These are phyloP conservation scores for Nicotiana sylvestris DNA, from an alignment of 257 asterid species.

Conservation along the genomic window DNA sequence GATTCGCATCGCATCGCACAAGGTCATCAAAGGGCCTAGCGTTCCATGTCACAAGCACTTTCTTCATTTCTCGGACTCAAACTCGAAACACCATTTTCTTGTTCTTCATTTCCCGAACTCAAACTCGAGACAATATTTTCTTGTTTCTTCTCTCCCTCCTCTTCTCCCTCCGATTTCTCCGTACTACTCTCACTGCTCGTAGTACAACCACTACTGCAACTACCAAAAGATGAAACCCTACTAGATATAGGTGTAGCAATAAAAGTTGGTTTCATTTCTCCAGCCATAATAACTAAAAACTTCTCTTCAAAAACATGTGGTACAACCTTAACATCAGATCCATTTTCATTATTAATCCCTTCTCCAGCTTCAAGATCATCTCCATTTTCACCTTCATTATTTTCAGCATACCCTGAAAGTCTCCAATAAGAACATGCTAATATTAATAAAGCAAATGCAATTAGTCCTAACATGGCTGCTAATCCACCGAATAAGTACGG, in stretches of 20 bases:
- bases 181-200: conserved; percentile 21
- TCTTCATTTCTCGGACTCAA: neutral
- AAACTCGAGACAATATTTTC: neutral
- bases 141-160: conserved; percentile 15
- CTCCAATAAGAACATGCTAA: conserved; percentile 84
- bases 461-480: conserved; percentile 86
- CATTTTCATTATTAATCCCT: conserved; percentile 19
- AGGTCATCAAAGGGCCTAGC: neutral
- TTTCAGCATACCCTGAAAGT: conserved; percentile 51
- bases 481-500: conserved; percentile 89
- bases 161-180: conserved; percentile 21
- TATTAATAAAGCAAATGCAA: conserved; percentile 78
- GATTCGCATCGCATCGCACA: neutral
- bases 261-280: conserved; percentile 75
- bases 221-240: conserved; percentile 66
- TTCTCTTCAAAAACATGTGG: conserved; percentile 61
- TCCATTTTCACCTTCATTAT: conserved; percentile 28
- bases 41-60: accelerated
- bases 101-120: neutral
- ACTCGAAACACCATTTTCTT: neutral
- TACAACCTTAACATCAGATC: conserved; percentile 15
- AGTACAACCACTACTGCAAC: conserved; percentile 29
- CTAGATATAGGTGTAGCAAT: conserved; percentile 77
- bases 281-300: conserved; percentile 83
- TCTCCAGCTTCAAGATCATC: conserved; percentile 51